These are phyloP conservation scores for Bimuria novae-zelandiae DNA, from an alignment of 2,329 filamentous ascomycete genomes.

Conservation along the genomic window DNA sequence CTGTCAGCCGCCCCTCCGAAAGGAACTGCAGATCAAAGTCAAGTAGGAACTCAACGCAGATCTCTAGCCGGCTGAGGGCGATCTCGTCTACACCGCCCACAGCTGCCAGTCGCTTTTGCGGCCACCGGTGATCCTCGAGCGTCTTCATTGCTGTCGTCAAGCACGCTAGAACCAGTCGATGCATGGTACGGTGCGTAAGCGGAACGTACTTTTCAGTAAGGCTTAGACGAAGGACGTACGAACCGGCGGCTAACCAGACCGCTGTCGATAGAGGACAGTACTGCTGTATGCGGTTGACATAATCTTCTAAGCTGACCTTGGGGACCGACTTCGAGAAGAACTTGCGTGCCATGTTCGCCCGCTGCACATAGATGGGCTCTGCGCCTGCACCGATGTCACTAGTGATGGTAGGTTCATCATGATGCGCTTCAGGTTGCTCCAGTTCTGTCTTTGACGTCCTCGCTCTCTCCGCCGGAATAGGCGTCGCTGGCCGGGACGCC, in stretches of 20 bases:
- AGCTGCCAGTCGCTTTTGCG: conserved; percentile 79
- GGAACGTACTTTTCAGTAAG: conserved; percentile 74
- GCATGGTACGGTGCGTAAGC: conserved; percentile 82
- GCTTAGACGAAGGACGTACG: conserved; percentile 84
- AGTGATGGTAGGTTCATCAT: conserved; percentile 53
- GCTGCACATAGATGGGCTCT: conserved; percentile 75
- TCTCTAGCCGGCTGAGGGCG: conserved; percentile 83
- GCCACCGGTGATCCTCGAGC: conserved; percentile 88
- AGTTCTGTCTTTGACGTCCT: conserved; percentile 47
- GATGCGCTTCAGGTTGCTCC: conserved; percentile 56
- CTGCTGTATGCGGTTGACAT: conserved; percentile 82
- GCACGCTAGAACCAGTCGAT: conserved; percentile 82
- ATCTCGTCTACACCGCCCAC: conserved; percentile 85
- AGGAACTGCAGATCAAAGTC: conserved; percentile 48
- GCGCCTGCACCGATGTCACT: conserved; percentile 64
- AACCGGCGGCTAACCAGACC: conserved; percentile 86
- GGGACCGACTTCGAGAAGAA: conserved; percentile 92
- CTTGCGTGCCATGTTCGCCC: conserved; percentile 83
- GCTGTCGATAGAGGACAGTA: conserved; percentile 94
- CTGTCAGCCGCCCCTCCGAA: conserved; percentile 39
- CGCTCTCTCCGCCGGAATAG: conserved; percentile 48
- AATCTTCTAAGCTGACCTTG: conserved; percentile 80
- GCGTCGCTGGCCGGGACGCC: conserved; percentile 45
- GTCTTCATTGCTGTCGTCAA: conserved; percentile 91
- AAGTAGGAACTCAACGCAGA: conserved; percentile 64